These are phyloP conservation scores for Desmodesmus armatus DNA, from an alignment of 139 green algal genomes.

Conservation along the genomic window DNA sequence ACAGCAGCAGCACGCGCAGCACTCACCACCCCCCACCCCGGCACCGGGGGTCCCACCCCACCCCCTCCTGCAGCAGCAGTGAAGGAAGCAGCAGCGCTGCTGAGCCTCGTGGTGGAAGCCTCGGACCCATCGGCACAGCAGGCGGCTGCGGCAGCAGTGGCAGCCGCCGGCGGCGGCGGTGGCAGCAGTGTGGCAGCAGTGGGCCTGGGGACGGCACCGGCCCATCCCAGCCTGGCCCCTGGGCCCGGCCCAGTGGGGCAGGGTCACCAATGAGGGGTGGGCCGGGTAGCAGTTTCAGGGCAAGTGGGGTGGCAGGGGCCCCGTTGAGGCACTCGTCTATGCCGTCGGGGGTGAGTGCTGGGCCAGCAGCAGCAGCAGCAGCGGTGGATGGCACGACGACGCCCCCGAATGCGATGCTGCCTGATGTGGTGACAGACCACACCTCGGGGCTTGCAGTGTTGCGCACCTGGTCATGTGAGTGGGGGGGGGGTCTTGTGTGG, in stretches of 20 bases:
- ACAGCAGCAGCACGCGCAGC: background rate
- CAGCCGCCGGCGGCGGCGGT: background rate
- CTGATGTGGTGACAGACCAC: constrained; percentile 41
- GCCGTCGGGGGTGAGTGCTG: background rate
- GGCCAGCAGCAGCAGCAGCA: constrained; percentile 3
- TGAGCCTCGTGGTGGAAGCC: constrained; percentile 34
- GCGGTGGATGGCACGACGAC: constrained; percentile 1
- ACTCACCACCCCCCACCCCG: background rate
- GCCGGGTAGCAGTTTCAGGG: no score
- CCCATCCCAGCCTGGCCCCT: no score
- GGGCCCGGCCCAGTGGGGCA: no score
- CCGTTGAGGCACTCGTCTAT: no score
- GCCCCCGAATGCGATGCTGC: constrained; percentile 31
- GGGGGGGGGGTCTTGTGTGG: background rate
- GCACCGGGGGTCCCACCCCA: background rate
- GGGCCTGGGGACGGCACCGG: constrained; percentile 20
- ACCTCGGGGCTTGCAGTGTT: constrained; percentile 41
- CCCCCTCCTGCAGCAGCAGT: constrained; percentile 36
- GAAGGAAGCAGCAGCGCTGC: constrained; percentile 42
- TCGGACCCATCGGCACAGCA: constrained; percentile 6
- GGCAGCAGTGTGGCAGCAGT: background rate
- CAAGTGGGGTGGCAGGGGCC: no score
- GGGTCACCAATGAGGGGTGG: no score
- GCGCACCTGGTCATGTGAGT: constrained; percentile 46
- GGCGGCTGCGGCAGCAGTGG: background rate